A percentile compares a stretch with the other conserved stretches of the same genome.
Evolutionary conservation across 768 basidiomycete species (phyloP).

Genomic region (Trametes maxima): DNA sequence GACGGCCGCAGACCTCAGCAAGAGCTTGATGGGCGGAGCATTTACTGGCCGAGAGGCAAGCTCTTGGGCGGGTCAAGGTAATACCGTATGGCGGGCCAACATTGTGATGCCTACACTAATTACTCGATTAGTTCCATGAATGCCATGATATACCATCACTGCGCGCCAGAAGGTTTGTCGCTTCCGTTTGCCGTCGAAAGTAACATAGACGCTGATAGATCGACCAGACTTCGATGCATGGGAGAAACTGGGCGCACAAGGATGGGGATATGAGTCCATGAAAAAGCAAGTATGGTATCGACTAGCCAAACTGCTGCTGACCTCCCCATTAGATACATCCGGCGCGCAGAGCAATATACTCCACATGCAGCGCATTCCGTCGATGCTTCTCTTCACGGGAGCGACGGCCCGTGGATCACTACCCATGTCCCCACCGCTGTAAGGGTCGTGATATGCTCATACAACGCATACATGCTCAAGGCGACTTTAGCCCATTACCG

Average conservation of each 20-base stretch:
- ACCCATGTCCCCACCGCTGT: constrained; percentile 2
- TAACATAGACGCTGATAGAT: background rate
- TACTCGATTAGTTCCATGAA: constrained; percentile 25
- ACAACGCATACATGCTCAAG: background rate
- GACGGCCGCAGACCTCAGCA: constrained; percentile 22
- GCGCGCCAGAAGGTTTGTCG: constrained; percentile 26
- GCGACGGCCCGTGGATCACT: constrained; percentile 6
- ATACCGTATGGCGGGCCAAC: background rate
- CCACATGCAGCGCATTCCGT: constrained; percentile 6
- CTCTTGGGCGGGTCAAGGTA: constrained; percentile 32
- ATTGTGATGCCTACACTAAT: background rate
- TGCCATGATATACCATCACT: constrained; percentile 29
- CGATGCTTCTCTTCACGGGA: constrained; percentile 4
- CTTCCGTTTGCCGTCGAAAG: background rate
- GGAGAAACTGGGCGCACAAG: constrained; percentile 23
- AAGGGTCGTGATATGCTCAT: background rate
- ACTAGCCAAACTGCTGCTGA: background rate
- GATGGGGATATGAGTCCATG: constrained; percentile 30
- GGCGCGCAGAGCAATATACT: constrained; percentile 23
- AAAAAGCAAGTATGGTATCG: constrained; percentile 5
- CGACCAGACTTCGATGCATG: constrained; percentile 28
- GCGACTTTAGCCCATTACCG: constrained; percentile 1
- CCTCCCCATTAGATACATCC: constrained; percentile 25
- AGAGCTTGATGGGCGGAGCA: constrained; percentile 12
- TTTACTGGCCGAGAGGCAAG: constrained; percentile 31